Conservation (phyloP, 257 asterid species). For the Solanum chmielewskii region DNA sequence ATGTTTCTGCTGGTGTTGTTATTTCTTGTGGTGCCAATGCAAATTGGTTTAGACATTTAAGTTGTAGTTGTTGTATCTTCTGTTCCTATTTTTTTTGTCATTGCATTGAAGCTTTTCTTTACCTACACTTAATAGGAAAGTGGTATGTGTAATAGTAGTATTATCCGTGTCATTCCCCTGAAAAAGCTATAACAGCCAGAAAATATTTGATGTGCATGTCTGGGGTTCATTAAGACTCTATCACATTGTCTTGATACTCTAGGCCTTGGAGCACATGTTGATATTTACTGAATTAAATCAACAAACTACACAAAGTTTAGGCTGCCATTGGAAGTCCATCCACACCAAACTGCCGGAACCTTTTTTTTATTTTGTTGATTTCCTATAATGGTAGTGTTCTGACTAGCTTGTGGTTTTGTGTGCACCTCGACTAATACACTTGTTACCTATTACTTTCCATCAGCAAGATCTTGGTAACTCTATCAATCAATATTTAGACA, state of each 20-base stretch:
- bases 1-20: background rate
- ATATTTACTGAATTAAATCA: background rate
- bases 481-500: background rate
- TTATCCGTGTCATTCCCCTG: background rate
- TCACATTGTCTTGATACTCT: background rate
- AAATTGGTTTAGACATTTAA: background rate
- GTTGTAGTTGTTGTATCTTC: background rate
- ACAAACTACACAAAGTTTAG: background rate
- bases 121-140: background rate
- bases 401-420: background rate
- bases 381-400: background rate
- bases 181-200: background rate
- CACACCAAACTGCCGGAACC: background rate
- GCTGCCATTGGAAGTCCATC: background rate
- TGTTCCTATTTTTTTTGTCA: background rate
- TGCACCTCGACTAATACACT: background rate
- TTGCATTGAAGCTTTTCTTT: background rate
- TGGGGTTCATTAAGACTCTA: background rate
- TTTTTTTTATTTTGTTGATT: background rate
- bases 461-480: background rate
- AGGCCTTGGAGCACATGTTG: background rate
- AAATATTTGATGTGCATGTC: background rate
- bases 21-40: background rate
- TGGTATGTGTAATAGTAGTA: background rate
- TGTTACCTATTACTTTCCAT: background rate